Conservation (phyloP, 2,329 filamentous ascomycete species). For the Colletotrichum zoysiae region DNA sequence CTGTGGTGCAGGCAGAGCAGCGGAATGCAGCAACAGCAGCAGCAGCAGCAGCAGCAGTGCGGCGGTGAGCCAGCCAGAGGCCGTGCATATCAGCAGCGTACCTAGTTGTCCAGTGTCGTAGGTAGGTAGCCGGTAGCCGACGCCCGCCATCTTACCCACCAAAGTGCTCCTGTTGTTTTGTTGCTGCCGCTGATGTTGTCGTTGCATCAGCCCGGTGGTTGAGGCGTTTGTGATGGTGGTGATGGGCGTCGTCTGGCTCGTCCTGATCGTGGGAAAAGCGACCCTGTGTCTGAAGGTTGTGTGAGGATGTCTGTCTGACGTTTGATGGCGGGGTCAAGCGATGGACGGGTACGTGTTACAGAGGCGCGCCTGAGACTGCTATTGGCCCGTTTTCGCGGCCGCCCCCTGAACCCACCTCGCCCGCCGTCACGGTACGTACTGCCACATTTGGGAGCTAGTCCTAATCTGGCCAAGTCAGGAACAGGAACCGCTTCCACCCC, state of each 20-base stretch:
- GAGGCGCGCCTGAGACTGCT: conserved; percentile 50
- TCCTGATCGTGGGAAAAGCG: conserved; percentile 9
- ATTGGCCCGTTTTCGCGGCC: conserved; percentile 47
- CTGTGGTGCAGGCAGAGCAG: conserved; percentile 5
- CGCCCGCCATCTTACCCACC: neutral
- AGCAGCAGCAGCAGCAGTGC: conserved; percentile 1
- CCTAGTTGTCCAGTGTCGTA: neutral
- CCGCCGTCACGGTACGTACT: neutral
- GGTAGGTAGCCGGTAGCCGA: neutral
- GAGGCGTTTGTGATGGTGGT: neutral
- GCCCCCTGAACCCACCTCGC: conserved; percentile 34
- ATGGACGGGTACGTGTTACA: conserved; percentile 56
- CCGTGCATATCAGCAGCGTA: neutral
- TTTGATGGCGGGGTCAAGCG: conserved; percentile 56
- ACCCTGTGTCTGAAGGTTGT: conserved; percentile 41
- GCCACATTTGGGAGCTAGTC: neutral
- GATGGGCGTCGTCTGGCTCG: conserved; percentile 7
- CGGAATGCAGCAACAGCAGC: neutral
- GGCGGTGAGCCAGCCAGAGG: neutral
- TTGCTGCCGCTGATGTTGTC: neutral
- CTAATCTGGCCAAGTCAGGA: conserved; percentile 23
- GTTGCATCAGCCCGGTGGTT: neutral
- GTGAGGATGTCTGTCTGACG: conserved; percentile 47
- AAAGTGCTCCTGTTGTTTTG: neutral
- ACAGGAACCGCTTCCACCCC: conserved; percentile 21